Conservation (phyloP, 306 rosid genomes). For the Ziziphus jujuba region DNA sequence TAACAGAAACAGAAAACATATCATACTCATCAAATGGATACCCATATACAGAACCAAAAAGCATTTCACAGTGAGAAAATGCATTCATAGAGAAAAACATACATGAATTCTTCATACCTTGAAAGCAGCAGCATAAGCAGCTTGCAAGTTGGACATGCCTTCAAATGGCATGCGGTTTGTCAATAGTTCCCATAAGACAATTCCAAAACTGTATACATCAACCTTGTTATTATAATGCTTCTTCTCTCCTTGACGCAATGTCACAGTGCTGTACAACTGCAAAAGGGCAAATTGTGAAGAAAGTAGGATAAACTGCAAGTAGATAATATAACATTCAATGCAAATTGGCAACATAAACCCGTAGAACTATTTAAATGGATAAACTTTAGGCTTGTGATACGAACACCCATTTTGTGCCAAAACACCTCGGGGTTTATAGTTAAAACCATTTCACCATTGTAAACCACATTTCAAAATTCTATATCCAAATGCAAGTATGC, state of each 20-base stretch:
- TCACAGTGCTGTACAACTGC: constrained; percentile 97
- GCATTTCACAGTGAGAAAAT: neutral
- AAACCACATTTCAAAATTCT: no score
- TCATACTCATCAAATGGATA: neutral
- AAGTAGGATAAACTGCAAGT: neutral
- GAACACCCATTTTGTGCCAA: neutral
- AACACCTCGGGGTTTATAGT: neutral
- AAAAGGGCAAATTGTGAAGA: constrained; percentile 14
- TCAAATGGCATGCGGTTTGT: constrained; percentile 99
- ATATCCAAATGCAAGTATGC: no score
- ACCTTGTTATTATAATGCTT: constrained; percentile 98
- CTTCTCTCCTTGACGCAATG: constrained; percentile 95
- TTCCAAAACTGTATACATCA: constrained; percentile 97
- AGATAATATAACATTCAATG: constrained; percentile 1
- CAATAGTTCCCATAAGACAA: constrained; percentile 93
- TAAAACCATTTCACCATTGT: neutral
- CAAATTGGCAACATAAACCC: neutral
- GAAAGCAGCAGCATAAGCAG: constrained; percentile 99
- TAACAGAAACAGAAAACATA: neutral
- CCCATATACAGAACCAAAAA: neutral
- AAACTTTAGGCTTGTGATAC: neutral
- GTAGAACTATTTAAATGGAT: neutral
- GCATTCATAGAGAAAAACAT: constrained; percentile 11
- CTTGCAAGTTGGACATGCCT: constrained; percentile 99
- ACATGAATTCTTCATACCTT: constrained; percentile 53